A percentile compares a stretch with the other conserved stretches of the same genome.
These are phyloP conservation scores for Colletotrichum plurivorum DNA, from an alignment of 2,329 filamentous ascomycete species.

Conservation along the genomic window DNA sequence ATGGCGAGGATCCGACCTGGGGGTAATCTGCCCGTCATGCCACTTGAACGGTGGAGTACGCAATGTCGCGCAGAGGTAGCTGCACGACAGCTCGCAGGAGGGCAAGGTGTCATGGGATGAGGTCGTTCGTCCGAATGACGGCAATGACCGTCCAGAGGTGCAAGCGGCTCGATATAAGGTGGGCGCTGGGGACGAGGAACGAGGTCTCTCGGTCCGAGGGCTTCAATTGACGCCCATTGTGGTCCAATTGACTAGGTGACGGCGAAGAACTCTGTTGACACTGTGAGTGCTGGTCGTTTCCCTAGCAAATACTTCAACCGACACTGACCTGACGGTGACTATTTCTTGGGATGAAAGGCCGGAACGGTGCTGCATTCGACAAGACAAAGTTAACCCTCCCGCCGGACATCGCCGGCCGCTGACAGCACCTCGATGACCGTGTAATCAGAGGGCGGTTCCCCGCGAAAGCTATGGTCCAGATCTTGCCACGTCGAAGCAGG, in stretches of 20 bases:
- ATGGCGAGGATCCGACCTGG: slow-evolving; percentile 20
- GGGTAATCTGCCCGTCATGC: slow-evolving; percentile 35
- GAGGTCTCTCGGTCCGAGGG: not conserved
- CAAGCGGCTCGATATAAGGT: not conserved
- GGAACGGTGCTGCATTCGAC: slow-evolving; percentile 14
- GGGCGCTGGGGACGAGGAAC: not conserved
- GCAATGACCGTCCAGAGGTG: not conserved
- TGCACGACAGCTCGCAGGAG: not conserved
- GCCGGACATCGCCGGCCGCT: slow-evolving; percentile 9
- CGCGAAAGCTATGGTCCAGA: slow-evolving; percentile 39
- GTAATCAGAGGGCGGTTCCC: slow-evolving; percentile 20
- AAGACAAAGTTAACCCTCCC: slow-evolving; percentile 1
- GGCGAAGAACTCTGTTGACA: not conserved
- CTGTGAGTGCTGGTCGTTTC: not conserved
- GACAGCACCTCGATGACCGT: not conserved
- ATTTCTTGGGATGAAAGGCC: not conserved
- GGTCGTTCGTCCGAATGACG: too few species aligned
- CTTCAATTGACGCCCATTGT: slow-evolving; percentile 7
- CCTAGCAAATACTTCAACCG: slow-evolving; percentile 7
- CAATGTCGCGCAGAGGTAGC: slow-evolving; percentile 31
- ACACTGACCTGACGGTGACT: slow-evolving; percentile 6
- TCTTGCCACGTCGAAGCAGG: slow-evolving; percentile 37
- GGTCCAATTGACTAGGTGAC: not conserved
- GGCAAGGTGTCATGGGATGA: too few species aligned
- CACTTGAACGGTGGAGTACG: slow-evolving; percentile 21